These are phyloP conservation scores for Aphanomyces stellatus DNA, from an alignment of 352 stramenopile species.

Conservation along the genomic window DNA sequence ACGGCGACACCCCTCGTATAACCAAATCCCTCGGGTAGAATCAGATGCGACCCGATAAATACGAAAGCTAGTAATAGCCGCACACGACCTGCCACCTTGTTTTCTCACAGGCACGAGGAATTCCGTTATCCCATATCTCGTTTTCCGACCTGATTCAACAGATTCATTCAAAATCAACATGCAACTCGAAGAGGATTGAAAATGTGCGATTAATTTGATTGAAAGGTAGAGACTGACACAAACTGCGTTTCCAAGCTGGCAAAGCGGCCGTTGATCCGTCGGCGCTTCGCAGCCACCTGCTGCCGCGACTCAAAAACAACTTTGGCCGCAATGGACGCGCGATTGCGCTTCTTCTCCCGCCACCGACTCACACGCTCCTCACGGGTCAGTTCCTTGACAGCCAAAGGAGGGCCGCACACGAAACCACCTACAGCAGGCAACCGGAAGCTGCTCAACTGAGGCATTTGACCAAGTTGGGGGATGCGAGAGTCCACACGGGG, in stretches of 20 bases:
- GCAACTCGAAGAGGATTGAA: too few species aligned
- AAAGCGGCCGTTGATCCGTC: conserved; percentile 16
- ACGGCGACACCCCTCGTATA: too few species aligned
- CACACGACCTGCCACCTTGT: too few species aligned
- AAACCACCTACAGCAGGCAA: neutral
- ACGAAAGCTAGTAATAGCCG: too few species aligned
- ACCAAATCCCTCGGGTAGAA: too few species aligned
- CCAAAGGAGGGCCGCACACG: neutral
- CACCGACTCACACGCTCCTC: conserved; percentile 6
- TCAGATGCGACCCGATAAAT: too few species aligned
- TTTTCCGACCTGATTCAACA: too few species aligned
- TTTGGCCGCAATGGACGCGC: neutral
- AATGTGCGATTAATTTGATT: too few species aligned
- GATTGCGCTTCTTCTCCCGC: conserved; percentile 7
- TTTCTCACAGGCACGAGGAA: too few species aligned
- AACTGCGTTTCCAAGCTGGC: conserved; percentile 18
- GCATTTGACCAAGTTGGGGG: neutral
- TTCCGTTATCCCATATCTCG: too few species aligned
- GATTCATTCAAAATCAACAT: too few species aligned
- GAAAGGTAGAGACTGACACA: conserved; percentile 7
- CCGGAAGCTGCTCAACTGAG: neutral
- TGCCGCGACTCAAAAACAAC: conserved; percentile 10
- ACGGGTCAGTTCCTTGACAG: conserved; percentile 3
- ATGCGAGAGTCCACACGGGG: neutral
- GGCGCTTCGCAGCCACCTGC: conserved; percentile 12